Evolutionary conservation across 2,329 filamentous ascomycete genomes (phyloP).

Genomic region (Fusarium lyarnte): DNA sequence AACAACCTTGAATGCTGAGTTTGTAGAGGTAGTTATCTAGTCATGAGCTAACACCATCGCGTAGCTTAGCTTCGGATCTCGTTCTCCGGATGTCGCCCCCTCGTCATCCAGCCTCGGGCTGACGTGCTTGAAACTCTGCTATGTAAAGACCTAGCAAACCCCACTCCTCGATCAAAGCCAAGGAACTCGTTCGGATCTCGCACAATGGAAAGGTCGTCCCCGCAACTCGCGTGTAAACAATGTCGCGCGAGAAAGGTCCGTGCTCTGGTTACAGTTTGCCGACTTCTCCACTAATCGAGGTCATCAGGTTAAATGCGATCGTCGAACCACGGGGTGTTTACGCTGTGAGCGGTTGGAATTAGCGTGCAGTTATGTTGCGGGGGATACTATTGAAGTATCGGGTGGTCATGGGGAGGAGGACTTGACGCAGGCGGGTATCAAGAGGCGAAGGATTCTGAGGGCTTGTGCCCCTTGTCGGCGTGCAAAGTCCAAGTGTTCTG

Average conservation of each 20-base stretch:
- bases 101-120: slow-evolving; percentile 6
- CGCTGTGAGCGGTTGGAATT: slow-evolving; percentile 31
- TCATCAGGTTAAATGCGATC: slow-evolving; percentile 42
- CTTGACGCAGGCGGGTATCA: slow-evolving; percentile 44
- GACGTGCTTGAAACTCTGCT: slow-evolving; percentile 18
- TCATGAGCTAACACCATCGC: not conserved
- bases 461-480: slow-evolving; percentile 49
- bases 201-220: not conserved
- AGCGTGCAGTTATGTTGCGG: slow-evolving; percentile 20
- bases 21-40: not conserved
- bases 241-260: slow-evolving; percentile 41
- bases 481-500: slow-evolving; percentile 50
- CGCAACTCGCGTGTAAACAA: slow-evolving; percentile 32
- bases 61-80: slow-evolving; percentile 24
- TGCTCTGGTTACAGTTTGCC: not conserved
- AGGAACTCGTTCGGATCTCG: slow-evolving; percentile 31
- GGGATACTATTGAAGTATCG: too few relatives aligned
- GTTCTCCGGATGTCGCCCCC: slow-evolving; percentile 22
- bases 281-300: slow-evolving; percentile 10
- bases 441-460: slow-evolving; percentile 34
- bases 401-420: not conserved
- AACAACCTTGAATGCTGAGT: not conserved
- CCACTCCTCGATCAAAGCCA: not conserved
- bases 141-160: not conserved
- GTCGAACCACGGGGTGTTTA: slow-evolving; percentile 24